Percentiles rank a stretch among this genome's conserved stretches.
phyloP scores from a whole-genome alignment of 192 early-diverging fungal genomes.

The Coemansia sp. region DNA sequence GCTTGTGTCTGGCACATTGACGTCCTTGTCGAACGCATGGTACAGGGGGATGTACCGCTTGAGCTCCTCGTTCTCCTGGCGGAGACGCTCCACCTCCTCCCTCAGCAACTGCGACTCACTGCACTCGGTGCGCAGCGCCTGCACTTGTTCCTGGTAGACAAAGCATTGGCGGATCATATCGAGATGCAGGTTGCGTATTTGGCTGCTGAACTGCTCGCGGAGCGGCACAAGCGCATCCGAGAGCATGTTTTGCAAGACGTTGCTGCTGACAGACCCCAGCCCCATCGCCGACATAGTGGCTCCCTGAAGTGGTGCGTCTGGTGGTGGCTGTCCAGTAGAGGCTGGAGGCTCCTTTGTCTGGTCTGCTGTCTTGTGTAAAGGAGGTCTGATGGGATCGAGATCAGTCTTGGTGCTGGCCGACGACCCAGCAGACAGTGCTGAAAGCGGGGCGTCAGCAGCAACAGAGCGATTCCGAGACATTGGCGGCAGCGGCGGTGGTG shows the following conservation, averaged over 20 bases:
- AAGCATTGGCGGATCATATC: constrained; percentile 48
- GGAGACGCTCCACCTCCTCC: constrained; percentile 41
- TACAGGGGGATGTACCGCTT: constrained; percentile 40
- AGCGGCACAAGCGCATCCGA: constrained; percentile 42
- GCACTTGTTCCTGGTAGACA: constrained; percentile 47
- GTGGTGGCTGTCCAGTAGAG: not conserved
- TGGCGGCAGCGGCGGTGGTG: not conserved
- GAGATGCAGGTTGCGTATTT: constrained; percentile 51
- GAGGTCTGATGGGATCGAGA: not conserved
- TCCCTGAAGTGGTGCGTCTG: not conserved
- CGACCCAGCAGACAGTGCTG: not conserved
- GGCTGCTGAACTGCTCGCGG: constrained; percentile 43
- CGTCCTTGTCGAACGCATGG: constrained; percentile 5
- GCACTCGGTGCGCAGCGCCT: constrained; percentile 32
- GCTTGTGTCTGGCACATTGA: no score
- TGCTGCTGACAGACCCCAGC: constrained; percentile 27
- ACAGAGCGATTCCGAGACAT: not conserved
- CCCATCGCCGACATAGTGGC: not conserved
- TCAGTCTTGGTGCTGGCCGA: not conserved
- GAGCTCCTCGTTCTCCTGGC: constrained; percentile 48
- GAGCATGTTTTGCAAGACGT: constrained; percentile 40
- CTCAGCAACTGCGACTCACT: constrained; percentile 30
- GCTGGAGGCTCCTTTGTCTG: not conserved
- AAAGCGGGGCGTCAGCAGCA: not conserved
- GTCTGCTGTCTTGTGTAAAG: not conserved